A percentile compares a stretch with the other conserved stretches of the same genome.
Evolutionary conservation across 2,329 filamentous ascomycete species (phyloP).

Genomic region (Colletotrichum sp.): DNA sequence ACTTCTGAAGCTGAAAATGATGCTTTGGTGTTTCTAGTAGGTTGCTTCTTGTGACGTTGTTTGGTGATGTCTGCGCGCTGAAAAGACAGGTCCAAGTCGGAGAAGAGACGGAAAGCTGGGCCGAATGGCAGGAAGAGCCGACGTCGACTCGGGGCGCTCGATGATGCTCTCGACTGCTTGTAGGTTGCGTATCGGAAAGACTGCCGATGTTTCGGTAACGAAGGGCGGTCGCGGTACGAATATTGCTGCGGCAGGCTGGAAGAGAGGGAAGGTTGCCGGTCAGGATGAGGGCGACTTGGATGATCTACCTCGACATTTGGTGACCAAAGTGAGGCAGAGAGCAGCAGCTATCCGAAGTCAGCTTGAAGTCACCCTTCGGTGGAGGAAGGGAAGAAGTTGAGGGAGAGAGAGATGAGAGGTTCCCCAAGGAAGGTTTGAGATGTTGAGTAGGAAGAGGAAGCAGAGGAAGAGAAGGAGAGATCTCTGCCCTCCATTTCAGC

Average conservation of each 20-base stretch:
- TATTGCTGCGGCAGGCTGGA: background rate
- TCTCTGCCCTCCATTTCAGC: background rate
- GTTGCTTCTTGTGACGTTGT: background rate
- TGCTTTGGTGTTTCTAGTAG: background rate
- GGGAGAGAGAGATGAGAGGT: background rate
- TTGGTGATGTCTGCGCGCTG: background rate
- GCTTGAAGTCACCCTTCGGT: background rate
- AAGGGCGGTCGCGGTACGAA: background rate
- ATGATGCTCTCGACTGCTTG: background rate
- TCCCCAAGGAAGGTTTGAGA: background rate
- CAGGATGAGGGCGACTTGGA: background rate
- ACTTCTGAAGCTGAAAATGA: background rate
- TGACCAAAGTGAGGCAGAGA: background rate
- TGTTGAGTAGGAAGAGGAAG: background rate
- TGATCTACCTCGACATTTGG: background rate
- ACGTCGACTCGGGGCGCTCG: background rate
- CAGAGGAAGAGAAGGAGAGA: background rate
- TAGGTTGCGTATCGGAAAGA: background rate
- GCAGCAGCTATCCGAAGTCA: background rate
- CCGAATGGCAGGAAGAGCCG: background rate
- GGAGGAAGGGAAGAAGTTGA: background rate
- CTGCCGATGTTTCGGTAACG: background rate
- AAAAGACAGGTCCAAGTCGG: background rate
- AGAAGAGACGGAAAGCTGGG: background rate
- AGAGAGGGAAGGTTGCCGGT: background rate